Base-by-base conservation (phyloP, 1,284 basidiomycete species). In the Macrocystidia cucumis region DNA sequence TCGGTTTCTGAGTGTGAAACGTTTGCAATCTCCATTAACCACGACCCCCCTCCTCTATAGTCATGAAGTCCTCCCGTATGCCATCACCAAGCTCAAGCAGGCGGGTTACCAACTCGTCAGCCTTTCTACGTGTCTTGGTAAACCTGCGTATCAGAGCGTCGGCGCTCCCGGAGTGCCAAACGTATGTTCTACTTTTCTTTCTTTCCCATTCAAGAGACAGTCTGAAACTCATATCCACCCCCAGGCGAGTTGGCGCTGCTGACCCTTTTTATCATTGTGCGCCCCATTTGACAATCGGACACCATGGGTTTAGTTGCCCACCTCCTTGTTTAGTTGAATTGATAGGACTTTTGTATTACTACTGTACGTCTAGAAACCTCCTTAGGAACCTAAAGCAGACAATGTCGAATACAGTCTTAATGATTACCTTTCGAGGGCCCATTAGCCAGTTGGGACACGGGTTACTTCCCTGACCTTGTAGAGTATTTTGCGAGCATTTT, bases 81-180 rank as follows among this genome's bases (percentile, higher is more conserved):
- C 56, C 3, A 52, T 56, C 27, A 6, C 29, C 7, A 42, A 23
- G 8, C 46, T 56, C 20, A 34, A 53, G 29, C 40, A 14, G 5
- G 59, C 56, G 4, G 62, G 60, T 3, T 63, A 63, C 42, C 40
- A 51, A n/a, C 55, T 72, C 20, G 67, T 65, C 23, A 67, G 66
- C 4, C 42, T 70, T 4, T 61, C 67, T 3, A 60, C 69, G 37
- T 71, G 69, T 42, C 47, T 70, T 2, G 66, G 62, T 5, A 44
- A 46, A 24, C 35, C 47, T 2, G 51, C 65, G 1, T 68, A 67
- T 44, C 54, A 61, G 33, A 56, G 44, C 14, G 45, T 59, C 3
- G 45, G 46, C 8, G 34, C 47, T 14, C 51, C 60, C 18, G 32
- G 39, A 21, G 27, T 29, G 8, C 46, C 42, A 19, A 49, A 53